phyloP scores from a whole-genome alignment of 1,284 basidiomycete genomes.

The Clitocybe nebularis region DNA sequence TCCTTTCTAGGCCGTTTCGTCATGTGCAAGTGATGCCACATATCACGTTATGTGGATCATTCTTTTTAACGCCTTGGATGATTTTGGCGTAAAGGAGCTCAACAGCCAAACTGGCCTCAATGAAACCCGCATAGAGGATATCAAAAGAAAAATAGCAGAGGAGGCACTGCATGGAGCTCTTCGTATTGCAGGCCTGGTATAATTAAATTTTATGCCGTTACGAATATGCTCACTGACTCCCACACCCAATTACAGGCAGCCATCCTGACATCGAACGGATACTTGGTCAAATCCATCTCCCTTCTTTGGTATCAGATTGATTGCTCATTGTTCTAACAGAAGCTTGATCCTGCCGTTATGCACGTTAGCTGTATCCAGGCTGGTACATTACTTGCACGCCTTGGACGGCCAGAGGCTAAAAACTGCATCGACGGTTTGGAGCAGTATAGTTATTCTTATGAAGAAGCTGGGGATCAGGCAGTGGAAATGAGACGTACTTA shows the following conservation, averaged over 20 bases:
- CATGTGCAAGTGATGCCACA: slow-evolving; percentile 81
- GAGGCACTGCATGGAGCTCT: slow-evolving; percentile 83
- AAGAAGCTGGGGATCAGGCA: slow-evolving; percentile 80
- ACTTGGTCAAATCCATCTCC: slow-evolving; percentile 51
- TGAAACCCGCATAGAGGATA: slow-evolving; percentile 52
- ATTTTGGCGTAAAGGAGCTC: slow-evolving; percentile 76
- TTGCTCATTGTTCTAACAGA: slow-evolving; percentile 32
- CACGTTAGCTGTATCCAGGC: slow-evolving; percentile 82
- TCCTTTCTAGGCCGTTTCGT: slow-evolving; percentile 34
- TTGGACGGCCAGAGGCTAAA: slow-evolving; percentile 75
- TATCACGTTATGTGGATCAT: slow-evolving; percentile 90
- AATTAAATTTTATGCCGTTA: slow-evolving; percentile 21
- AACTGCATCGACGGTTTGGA: slow-evolving; percentile 82
- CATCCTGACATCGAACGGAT: slow-evolving; percentile 79
- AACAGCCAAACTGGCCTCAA: slow-evolving; percentile 41
- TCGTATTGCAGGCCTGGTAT: slow-evolving; percentile 79
- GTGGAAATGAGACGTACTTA: slow-evolving; percentile 61
- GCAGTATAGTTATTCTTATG: slow-evolving; percentile 84
- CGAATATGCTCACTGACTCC: slow-evolving; percentile 7
- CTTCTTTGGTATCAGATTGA: slow-evolving; percentile 4
- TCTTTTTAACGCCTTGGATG: slow-evolving; percentile 74
- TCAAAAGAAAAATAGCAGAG: slow-evolving; percentile 67
- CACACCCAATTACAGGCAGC: slow-evolving; percentile 46
- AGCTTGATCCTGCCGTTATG: slow-evolving; percentile 81
- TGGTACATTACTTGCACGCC: slow-evolving; percentile 76